Evolutionary conservation across 2,329 filamentous ascomycete species (phyloP).

Genomic region (Neofusicoccum sp.): DNA sequence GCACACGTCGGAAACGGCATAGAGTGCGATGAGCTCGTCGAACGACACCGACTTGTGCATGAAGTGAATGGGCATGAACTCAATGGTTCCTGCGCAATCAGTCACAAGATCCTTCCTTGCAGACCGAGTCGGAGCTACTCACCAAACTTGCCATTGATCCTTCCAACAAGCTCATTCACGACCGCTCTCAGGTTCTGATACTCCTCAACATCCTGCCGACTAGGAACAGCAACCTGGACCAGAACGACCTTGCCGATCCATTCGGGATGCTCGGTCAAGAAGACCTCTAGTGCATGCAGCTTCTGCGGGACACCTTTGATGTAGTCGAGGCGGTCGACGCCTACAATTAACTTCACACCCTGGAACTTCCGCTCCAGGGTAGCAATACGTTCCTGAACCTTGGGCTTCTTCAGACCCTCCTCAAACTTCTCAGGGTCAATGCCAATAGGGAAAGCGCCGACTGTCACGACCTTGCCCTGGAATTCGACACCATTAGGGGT

Average conservation of each 20-base stretch:
- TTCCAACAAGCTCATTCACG: slow-evolving; percentile 92
- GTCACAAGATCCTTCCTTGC: background rate
- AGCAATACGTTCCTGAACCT: slow-evolving; percentile 83
- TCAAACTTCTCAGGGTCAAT: slow-evolving; percentile 97
- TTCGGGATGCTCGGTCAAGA: slow-evolving; percentile 93
- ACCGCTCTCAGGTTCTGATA: slow-evolving; percentile 95
- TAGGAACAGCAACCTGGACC: slow-evolving; percentile 93
- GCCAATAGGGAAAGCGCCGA: slow-evolving; percentile 95
- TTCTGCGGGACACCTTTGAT: slow-evolving; percentile 99
- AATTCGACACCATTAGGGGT: slow-evolving; percentile 93
- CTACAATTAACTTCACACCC: slow-evolving; percentile 93
- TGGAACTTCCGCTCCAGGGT: slow-evolving; percentile 87
- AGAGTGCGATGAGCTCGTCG: slow-evolving; percentile 90
- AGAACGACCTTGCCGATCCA: slow-evolving; percentile 98
- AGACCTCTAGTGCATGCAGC: slow-evolving; percentile 91
- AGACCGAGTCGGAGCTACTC: slow-evolving; percentile 24
- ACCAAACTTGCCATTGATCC: slow-evolving; percentile 94
- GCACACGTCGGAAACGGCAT: slow-evolving; percentile 88
- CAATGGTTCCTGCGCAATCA: slow-evolving; percentile 66
- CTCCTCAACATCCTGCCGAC: slow-evolving; percentile 92
- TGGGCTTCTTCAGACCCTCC: slow-evolving; percentile 79
- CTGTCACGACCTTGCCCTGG: slow-evolving; percentile 81
- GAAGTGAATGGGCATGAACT: slow-evolving; percentile 99
- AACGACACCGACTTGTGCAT: slow-evolving; percentile 95
- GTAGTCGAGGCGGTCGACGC: slow-evolving; percentile 94